A percentile compares a stretch with the other conserved stretches of the same genome.
phyloP scores from a whole-genome alignment of 176 grass and related monocot species.

The Ampelocalamus luodianensis region DNA sequence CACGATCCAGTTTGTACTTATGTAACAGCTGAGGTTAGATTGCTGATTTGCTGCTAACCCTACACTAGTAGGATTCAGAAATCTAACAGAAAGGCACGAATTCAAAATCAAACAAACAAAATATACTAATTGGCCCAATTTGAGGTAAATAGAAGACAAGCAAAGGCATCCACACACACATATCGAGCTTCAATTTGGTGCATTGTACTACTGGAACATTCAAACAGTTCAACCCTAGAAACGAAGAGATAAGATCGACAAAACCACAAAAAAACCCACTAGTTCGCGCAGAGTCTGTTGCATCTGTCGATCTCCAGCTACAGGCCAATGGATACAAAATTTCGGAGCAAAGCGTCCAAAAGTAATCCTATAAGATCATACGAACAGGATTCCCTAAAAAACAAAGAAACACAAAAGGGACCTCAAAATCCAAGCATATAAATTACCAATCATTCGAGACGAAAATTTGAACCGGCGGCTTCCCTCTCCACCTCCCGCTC shows the following conservation, averaged over 20 bases:
- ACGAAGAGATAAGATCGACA: background rate
- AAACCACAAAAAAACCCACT: background rate
- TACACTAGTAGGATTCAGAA: slow-evolving; percentile 21
- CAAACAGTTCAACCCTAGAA: background rate
- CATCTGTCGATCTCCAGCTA: background rate
- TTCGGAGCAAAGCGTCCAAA: background rate
- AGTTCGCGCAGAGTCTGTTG: background rate
- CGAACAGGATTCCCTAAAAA: background rate
- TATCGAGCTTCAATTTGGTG: background rate
- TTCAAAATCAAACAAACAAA: background rate
- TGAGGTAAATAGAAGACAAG: background rate
- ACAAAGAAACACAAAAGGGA: background rate
- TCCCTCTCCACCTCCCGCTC: background rate
- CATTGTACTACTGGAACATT: background rate
- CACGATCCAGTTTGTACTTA: background rate
- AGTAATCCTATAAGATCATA: background rate
- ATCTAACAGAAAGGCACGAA: background rate
- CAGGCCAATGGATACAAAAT: background rate
- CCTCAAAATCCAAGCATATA: background rate
- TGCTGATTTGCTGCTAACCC: background rate
- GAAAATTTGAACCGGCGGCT: slow-evolving; percentile 1
- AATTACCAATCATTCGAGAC: background rate
- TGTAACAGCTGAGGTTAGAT: background rate
- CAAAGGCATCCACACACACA: background rate
- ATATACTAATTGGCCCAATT: background rate